Conservation (phyloP, 106 monocot species). For the Triglochin maritima region DNA sequence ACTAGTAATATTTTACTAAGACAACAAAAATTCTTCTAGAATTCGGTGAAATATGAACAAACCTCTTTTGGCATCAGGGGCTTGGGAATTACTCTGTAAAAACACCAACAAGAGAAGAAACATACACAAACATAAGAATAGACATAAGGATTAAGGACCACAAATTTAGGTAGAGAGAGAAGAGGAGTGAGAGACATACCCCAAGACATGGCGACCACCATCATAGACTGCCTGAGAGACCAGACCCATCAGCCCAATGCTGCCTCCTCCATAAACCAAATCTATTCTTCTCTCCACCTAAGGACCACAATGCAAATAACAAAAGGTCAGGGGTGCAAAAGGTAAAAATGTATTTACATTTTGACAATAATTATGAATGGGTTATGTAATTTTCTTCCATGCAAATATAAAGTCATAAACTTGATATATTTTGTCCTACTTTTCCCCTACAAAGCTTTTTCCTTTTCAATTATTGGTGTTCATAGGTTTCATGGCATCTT, state of each 20-base stretch:
- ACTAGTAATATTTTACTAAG: too few relatives aligned
- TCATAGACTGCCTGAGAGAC: conserved; percentile 43
- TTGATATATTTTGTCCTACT: too few relatives aligned
- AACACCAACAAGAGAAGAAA: neutral
- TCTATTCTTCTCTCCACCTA: conserved; percentile 40
- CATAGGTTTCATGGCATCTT: too few relatives aligned
- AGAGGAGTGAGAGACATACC: conserved; percentile 25
- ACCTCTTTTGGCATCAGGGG: conserved; percentile 17
- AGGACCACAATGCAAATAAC: too few relatives aligned
- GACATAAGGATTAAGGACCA: neutral
- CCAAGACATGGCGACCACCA: conserved; percentile 48
- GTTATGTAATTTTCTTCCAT: too few relatives aligned
- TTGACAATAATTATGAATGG: too few relatives aligned
- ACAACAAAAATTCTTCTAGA: too few relatives aligned
- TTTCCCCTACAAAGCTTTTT: too few relatives aligned
- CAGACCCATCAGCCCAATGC: conserved; percentile 51
- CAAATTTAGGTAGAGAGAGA: neutral
- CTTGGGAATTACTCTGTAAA: conserved; percentile 15
- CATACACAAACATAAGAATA: neutral
- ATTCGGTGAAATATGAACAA: neutral
- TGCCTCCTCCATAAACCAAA: conserved; percentile 47
- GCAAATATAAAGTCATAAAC: too few relatives aligned
- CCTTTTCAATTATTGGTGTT: too few relatives aligned
- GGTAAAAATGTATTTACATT: too few relatives aligned
- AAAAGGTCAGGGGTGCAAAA: too few relatives aligned